These are phyloP conservation scores for Stephanodiscus triporus DNA, from an alignment of 108 stramenopile species.

Conservation along the genomic window DNA sequence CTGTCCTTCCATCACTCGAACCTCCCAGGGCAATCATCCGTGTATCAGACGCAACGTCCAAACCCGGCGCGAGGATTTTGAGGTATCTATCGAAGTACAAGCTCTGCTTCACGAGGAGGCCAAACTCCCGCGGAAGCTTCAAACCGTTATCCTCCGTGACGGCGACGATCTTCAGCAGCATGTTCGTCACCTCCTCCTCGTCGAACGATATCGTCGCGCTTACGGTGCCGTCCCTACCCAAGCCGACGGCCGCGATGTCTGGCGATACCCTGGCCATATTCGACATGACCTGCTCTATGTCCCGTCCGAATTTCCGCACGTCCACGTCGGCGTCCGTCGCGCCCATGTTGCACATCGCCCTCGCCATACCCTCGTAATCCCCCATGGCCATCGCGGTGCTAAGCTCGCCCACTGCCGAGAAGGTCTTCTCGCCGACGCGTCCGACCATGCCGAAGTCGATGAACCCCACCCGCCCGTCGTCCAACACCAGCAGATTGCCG, in stretches of 20 bases:
- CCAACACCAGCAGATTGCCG: slow-evolving; percentile 79
- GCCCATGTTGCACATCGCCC: slow-evolving; percentile 87
- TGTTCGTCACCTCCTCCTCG: slow-evolving; percentile 87
- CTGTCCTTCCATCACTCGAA: background rate
- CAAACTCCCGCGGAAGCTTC: slow-evolving; percentile 95
- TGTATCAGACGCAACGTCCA: slow-evolving; percentile 81
- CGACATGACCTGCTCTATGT: slow-evolving; percentile 85
- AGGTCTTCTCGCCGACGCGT: slow-evolving; percentile 84
- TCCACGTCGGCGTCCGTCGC: slow-evolving; percentile 91
- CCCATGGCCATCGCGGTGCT: slow-evolving; percentile 72
- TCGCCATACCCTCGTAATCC: slow-evolving; percentile 90
- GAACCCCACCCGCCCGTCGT: slow-evolving; percentile 94
- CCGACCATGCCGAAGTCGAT: slow-evolving; percentile 99
- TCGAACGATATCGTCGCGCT: slow-evolving; percentile 68
- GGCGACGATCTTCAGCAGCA: slow-evolving; percentile 87
- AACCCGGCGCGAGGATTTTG: slow-evolving; percentile 90
- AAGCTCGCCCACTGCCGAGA: slow-evolving; percentile 85
- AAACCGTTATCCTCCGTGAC: slow-evolving; percentile 94
- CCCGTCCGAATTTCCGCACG: slow-evolving; percentile 77
- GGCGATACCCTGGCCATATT: slow-evolving; percentile 77
- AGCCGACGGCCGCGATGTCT: slow-evolving; percentile 65
- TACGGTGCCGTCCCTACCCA: slow-evolving; percentile 54
- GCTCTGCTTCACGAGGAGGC: slow-evolving; percentile 95
- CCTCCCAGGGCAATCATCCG: slow-evolving; percentile 47
- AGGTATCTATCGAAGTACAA: slow-evolving; percentile 97